Base-by-base conservation (phyloP, 371 early-diverging fungal genomes). In the Basidiobolus meristosporus region DNA sequence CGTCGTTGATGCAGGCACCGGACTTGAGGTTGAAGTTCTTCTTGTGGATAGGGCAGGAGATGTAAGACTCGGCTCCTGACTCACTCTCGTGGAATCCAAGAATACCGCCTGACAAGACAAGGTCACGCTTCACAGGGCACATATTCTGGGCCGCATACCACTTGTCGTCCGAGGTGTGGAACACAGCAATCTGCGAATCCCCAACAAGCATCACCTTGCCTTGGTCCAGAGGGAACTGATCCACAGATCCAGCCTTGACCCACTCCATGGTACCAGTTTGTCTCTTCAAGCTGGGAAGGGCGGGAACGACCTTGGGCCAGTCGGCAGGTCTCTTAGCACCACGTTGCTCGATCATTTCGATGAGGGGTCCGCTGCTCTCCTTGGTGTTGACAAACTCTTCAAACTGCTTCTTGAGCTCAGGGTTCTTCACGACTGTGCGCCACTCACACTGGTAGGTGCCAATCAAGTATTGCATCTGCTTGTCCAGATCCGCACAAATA, bases 111-210 rank as follows among this genome's bases (percentile, higher is more conserved):
- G 75, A 62, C 21, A 76, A 54, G n/a, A 76, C 73, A 31, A 76
- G 52, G 20, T 74, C 69, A 35, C 70, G 65, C 47, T 74, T 76
- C 48, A 74, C 69, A 9, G 77, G 72, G 40, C 77, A 77, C 75
- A 77, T 77, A 52, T 75, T 75, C 46, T 75, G 76, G 16, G 73
- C 69, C 19, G 73, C 76, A 45, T 73, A 74, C 65, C 69, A 74
- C 15, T 58, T 48, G 15, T 52, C 59, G 15, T 53, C 53, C 29
- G 51, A 23, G 35, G 49, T 36, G 39, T 50, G 57, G 53, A 68
- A 73, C 0, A 77, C 56, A 0, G 77, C 75, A 21, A 77, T 59
- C 48, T 74, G 77, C 3, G 59, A 58, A 41, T 73, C 59, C 22
- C 75, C 73, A 39, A 59, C 43, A 28, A 61, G 63, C 22, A 76